A percentile compares a stretch with the other conserved stretches of the same genome.
Conservation (phyloP, 1,139 yeast genomes). For the Saccharomyces hybrid region DNA sequence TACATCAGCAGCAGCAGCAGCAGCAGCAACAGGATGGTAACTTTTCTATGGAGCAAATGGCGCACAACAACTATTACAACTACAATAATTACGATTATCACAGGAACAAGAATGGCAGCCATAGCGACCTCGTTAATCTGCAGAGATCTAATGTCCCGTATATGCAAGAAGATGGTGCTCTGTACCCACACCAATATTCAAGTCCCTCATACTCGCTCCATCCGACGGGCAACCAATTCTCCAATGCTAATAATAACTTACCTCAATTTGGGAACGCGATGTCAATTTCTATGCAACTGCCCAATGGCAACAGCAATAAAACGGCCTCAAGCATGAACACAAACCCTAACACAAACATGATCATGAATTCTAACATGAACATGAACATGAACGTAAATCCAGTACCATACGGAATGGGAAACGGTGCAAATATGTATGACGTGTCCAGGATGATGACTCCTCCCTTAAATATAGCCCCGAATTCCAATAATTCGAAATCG, state of each 20-base stretch:
- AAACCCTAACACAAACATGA: background rate
- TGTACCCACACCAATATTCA: background rate
- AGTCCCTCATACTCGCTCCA: background rate
- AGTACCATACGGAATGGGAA: background rate
- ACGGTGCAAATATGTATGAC: background rate
- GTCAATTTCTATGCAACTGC: background rate
- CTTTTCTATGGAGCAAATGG: conserved; percentile 2
- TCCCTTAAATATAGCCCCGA: background rate
- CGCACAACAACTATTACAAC: conserved; percentile 5
- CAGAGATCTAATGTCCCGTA: background rate
- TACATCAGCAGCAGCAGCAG: conserved; percentile 19
- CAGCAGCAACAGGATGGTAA: conserved; percentile 8
- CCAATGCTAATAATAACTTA: background rate
- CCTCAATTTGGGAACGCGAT: background rate
- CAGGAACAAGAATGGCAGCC: conserved; percentile 2
- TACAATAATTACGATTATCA: conserved; percentile 6
- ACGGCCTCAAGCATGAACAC: background rate
- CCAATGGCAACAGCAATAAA: background rate
- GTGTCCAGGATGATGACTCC: background rate
- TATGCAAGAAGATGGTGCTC: background rate
- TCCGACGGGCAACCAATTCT: background rate
- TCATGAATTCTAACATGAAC: background rate
- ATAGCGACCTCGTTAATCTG: background rate
- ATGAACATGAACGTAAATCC: background rate
- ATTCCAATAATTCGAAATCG: conserved; percentile 7